These are phyloP conservation scores for Boletus reticuloceps DNA, from an alignment of 768 basidiomycete genomes.

Conservation along the genomic window DNA sequence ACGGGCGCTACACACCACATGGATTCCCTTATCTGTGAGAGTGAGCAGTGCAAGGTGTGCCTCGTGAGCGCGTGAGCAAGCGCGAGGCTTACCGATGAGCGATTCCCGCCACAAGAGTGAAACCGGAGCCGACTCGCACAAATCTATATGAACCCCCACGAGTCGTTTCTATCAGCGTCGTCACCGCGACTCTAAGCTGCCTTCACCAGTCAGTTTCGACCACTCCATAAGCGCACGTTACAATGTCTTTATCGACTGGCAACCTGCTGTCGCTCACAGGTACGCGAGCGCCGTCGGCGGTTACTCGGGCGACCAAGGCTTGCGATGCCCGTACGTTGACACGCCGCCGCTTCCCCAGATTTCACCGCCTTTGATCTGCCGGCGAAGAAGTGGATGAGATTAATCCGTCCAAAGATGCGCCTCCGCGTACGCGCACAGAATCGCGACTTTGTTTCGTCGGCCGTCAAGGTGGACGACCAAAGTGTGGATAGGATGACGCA, in stretches of 20 bases:
- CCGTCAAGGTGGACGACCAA: constrained; percentile 5
- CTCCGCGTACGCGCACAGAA: constrained; percentile 16
- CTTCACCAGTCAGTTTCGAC: not conserved
- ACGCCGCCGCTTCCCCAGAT: constrained; percentile 5
- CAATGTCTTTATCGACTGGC: constrained; percentile 7
- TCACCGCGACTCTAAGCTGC: no score
- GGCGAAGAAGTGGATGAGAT: constrained; percentile 14
- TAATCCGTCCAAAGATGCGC: constrained; percentile 23
- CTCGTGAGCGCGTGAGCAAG: not conserved
- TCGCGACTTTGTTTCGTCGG: constrained; percentile 15
- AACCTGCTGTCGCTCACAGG: constrained; percentile 16
- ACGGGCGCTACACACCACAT: not conserved
- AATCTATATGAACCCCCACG: constrained; percentile 2
- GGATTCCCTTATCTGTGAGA: not conserved
- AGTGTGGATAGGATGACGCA: not conserved
- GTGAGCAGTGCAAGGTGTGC: not conserved
- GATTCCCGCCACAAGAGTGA: not conserved
- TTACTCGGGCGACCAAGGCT: no score
- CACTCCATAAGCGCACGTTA: no score
- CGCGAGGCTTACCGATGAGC: not conserved
- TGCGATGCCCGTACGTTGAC: no score
- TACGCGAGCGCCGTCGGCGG: constrained; percentile 1
- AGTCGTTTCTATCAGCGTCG: no score
- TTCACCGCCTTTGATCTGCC: constrained; percentile 23
- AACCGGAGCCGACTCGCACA: constrained; percentile 15